phyloP scores from a whole-genome alignment of 192 early-diverging fungal species.

The Mortierella hygrophila region DNA sequence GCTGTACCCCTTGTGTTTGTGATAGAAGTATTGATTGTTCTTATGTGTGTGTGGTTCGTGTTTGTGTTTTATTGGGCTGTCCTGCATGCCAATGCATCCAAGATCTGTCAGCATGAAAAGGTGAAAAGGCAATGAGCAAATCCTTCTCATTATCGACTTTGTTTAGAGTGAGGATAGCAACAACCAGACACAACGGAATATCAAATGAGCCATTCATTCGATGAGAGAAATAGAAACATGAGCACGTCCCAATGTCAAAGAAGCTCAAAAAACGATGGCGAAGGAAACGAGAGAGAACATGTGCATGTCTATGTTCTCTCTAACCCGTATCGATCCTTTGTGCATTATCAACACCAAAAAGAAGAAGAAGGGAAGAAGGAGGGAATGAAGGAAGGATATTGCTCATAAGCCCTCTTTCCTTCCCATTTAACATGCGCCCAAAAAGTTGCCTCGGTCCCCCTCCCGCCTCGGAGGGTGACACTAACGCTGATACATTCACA shows the following conservation, averaged over 20 bases:
- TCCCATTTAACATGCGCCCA: too few species aligned
- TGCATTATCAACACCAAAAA: too few species aligned
- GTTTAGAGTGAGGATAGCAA: too few species aligned
- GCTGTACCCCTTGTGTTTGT: not conserved
- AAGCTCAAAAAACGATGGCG: too few species aligned
- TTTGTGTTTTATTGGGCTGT: not conserved
- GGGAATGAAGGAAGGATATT: not conserved
- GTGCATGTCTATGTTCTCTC: not conserved
- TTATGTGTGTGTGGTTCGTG: not conserved
- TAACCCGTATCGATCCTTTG: not conserved
- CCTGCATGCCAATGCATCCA: slow-evolving; percentile 2
- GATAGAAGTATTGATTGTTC: not conserved
- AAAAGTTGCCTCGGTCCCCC: too few species aligned
- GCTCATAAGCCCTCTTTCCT: not conserved
- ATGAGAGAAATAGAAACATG: too few species aligned
- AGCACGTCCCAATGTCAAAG: too few species aligned
- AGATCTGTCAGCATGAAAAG: not conserved
- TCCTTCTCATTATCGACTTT: not conserved
- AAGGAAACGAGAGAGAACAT: not conserved
- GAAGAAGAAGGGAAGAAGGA: too few species aligned
- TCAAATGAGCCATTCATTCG: too few species aligned
- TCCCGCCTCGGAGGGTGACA: too few species aligned
- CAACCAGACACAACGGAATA: too few species aligned
- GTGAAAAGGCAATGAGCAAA: not conserved
- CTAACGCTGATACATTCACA: too few species aligned